A percentile compares a stretch with the other conserved stretches of the same genome.
Evolutionary conservation across 169 alveolate species (phyloP).

Genomic region (Pseudocohnilembus persalinus): DNA sequence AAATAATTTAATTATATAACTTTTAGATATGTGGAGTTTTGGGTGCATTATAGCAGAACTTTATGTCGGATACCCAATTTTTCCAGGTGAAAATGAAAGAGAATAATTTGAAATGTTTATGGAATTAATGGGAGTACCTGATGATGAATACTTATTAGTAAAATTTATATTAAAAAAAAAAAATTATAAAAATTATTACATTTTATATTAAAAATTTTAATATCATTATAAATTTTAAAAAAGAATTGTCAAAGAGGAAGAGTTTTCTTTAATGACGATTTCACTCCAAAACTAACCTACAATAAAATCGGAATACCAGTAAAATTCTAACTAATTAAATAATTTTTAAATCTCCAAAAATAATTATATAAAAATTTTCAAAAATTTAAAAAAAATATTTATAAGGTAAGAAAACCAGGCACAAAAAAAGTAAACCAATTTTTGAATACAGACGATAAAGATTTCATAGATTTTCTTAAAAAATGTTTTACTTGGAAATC

Average conservation of each 20-base stretch:
- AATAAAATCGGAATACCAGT: conserved; percentile 54
- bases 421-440: conserved; percentile 43
- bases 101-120: conserved; percentile 74
- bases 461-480: conserved; percentile 65
- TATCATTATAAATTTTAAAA: background rate
- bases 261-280: conserved; percentile 74
- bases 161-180: background rate
- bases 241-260: conserved; percentile 57
- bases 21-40: conserved; percentile 78
- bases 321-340: background rate
- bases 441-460: conserved; percentile 40
- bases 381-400: conserved; percentile 18
- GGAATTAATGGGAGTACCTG: conserved; percentile 80
- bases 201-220: background rate
- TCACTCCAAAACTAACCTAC: conserved; percentile 46
- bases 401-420: conserved; percentile 40
- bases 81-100: conserved; percentile 75
- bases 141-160: conserved; percentile 52
- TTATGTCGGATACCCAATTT: conserved; percentile 67
- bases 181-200: background rate
- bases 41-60: conserved; percentile 75
- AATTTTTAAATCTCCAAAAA: background rate
- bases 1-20: no score
- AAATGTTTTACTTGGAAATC: conserved; percentile 86
- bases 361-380: background rate